Evolutionary conservation across 371 early-diverging fungal species (phyloP), one percentile per base, ranked within the genome.

Genomic region (Dichotomocladium elegans): DNA sequence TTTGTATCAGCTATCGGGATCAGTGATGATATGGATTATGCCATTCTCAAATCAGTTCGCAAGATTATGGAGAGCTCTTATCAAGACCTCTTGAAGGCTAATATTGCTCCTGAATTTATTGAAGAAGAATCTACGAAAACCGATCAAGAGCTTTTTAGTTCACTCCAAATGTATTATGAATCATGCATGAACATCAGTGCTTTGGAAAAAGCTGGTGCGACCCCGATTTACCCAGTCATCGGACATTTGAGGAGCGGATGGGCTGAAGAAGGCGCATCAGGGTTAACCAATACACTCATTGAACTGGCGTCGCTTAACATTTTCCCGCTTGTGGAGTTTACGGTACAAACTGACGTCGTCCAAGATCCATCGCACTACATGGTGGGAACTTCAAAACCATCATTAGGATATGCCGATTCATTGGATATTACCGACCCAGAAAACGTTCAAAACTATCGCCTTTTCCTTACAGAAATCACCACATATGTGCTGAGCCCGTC

Each of bases 391-490:
- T n/a, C n/a, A n/a, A n/a, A 41, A 55, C 70, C 2, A 44, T 85
- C n/a, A 58, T 64, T 15, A 35, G 80, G 17, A 77, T 80, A 10
- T 58, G 83, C 37, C 82, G 81, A 7, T 73, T 78, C 41, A 83
- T 81, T 15, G 72, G 74, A n/a, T 83, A 85, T 25, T 85, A 83
- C 46, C 46, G n/a, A n/a, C n/a, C n/a, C n/a, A n/a, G n/a, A n/a
- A n/a, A n/a, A n/a, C n/a, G n/a, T n/a, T n/a, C n/a, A n/a, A n/a
- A n/a, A n/a, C n/a, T n/a, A n/a, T n/a, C n/a, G n/a, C n/a, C n/a
- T n/a, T n/a, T n/a, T n/a, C n/a, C n/a, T n/a, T n/a, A n/a, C n/a
- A n/a, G n/a, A n/a, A n/a, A n/a, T n/a, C n/a, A n/a, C n/a, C 10
- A 41, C 8, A 1, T 40, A 47, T 6, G 51, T 67, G 0, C 27